Base-by-base conservation (phyloP, 805 yeast genomes). In the Kluyveromyces lactis region DNA sequence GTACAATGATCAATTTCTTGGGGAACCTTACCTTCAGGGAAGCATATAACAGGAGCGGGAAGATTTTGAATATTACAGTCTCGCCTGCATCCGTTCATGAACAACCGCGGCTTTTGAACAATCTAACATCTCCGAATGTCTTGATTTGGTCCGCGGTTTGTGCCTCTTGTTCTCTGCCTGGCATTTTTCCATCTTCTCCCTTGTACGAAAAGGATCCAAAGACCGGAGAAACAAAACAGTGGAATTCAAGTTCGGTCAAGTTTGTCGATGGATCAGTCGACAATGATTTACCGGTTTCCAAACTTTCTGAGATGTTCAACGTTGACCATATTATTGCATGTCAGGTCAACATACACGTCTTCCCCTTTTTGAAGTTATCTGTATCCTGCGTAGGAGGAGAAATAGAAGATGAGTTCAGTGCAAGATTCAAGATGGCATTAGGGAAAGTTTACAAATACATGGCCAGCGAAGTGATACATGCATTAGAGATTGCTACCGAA, bases 261-360 rank as follows among this genome's bases (percentile, higher is more conserved):
- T 92, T 83, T 61, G 89, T 92, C 23, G 99, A 92, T 60, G 99
- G 99, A 0, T 86, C 96, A 0, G 95, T 92, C 6, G 94, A 90
- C 54, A 85, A 86, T 46, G 99, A 92, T 59, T 64, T 92, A 38
- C 99, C 99, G 3, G 81, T 87, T 19, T 72, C 94, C 2, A 72
- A 97, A 49, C 67, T 92, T 17, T 81, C 94, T 16, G 98, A 92
- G 56, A 87, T 92, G 95, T 92, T 92, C 60, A 90, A 92, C 54
- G 96, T 92, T 23, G 95, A 92, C 57, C 96, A 92, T 59, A 89
- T 92, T 45, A 87, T 92, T 50, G 98, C 97, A 0, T 90, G 95
- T 33, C 99, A 92, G 58, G 98, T 92, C 1, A 92, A 92, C 55
- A 95, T 97, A 0, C 98, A 92, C 57, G 95, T 92, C 12, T 85